These are phyloP conservation scores for Phytophthora gonapodyides DNA, from an alignment of 352 stramenopile genomes.

Conservation along the genomic window DNA sequence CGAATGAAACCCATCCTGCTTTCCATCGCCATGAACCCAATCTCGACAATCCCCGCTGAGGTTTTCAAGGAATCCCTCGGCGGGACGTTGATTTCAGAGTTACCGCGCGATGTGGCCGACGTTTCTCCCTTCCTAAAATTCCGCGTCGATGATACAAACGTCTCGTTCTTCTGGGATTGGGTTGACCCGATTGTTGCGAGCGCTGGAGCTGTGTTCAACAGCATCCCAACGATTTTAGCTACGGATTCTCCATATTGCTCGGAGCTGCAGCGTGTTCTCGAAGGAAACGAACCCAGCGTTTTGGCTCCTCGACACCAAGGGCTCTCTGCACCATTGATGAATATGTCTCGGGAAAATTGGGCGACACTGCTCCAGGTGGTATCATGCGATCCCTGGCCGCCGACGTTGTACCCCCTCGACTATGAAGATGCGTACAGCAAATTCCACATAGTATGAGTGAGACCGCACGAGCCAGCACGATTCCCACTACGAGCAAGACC, in stretches of 20 bases:
- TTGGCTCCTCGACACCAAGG: background rate
- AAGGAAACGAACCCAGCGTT: background rate
- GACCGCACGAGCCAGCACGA: too few relatives aligned
- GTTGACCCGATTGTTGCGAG: slow-evolving; percentile 8
- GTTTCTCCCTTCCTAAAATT: slow-evolving; percentile 7
- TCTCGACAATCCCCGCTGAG: slow-evolving; percentile 5
- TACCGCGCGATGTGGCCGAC: slow-evolving; percentile 9
- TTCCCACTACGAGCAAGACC: too few relatives aligned
- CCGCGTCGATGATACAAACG: slow-evolving; percentile 19
- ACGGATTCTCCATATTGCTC: slow-evolving; percentile 12
- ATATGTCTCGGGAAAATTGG: slow-evolving; percentile 6
- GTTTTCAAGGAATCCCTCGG: slow-evolving; percentile 4
- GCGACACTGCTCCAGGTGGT: background rate
- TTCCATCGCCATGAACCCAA: slow-evolving; percentile 23
- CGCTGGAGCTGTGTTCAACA: background rate
- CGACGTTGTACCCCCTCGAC: slow-evolving; percentile 1
- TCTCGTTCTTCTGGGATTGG: slow-evolving; percentile 28
- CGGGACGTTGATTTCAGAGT: slow-evolving; percentile 16
- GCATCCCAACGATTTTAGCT: slow-evolving; percentile 13
- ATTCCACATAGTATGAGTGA: too few relatives aligned
- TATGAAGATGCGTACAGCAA: slow-evolving; percentile 1
- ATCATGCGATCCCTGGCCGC: background rate
- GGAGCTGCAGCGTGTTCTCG: slow-evolving; percentile 9
- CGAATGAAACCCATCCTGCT: slow-evolving; percentile 15
- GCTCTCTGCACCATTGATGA: background rate